phyloP scores from a whole-genome alignment of 1,284 basidiomycete species.

The Puccinia hordei region DNA sequence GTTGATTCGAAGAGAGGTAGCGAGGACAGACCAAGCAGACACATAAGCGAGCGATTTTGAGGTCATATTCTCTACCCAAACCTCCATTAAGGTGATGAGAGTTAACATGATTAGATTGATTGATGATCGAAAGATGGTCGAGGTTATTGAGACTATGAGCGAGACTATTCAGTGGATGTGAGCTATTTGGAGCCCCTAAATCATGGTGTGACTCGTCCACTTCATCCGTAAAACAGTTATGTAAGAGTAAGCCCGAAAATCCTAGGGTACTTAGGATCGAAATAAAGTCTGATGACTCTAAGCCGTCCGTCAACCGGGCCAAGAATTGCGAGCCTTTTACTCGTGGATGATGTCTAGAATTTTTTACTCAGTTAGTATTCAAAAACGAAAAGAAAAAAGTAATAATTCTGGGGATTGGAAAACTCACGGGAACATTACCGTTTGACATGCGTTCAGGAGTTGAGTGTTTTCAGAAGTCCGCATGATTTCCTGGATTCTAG shows the following conservation, averaged over 20 bases:
- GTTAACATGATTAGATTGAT: not conserved
- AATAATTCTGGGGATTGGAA: too few relatives aligned
- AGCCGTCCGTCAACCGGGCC: constrained; percentile 33
- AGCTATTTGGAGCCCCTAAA: not conserved
- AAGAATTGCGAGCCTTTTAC: constrained; percentile 35
- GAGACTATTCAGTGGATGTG: too few relatives aligned
- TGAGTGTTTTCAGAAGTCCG: constrained; percentile 41
- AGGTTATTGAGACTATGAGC: not conserved
- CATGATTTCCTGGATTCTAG: constrained; percentile 48
- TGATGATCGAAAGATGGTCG: not conserved
- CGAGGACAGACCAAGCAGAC: constrained; percentile 32
- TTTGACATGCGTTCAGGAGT: constrained; percentile 46
- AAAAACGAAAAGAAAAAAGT: too few relatives aligned
- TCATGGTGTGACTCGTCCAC: not conserved
- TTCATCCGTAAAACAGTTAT: constrained; percentile 38
- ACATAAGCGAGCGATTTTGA: constrained; percentile 40
- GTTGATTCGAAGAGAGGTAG: not conserved
- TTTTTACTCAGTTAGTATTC: not conserved
- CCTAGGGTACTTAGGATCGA: constrained; percentile 42
- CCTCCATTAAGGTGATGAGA: not conserved
- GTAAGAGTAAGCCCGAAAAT: constrained; percentile 32
- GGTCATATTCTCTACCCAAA: constrained; percentile 6
- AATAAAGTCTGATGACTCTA: constrained; percentile 39
- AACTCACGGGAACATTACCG: constrained; percentile 50
- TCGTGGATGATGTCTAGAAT: constrained; percentile 31